These are phyloP conservation scores for Lodderomyces theae DNA, from an alignment of 1,139 yeast species.

Conservation along the genomic window DNA sequence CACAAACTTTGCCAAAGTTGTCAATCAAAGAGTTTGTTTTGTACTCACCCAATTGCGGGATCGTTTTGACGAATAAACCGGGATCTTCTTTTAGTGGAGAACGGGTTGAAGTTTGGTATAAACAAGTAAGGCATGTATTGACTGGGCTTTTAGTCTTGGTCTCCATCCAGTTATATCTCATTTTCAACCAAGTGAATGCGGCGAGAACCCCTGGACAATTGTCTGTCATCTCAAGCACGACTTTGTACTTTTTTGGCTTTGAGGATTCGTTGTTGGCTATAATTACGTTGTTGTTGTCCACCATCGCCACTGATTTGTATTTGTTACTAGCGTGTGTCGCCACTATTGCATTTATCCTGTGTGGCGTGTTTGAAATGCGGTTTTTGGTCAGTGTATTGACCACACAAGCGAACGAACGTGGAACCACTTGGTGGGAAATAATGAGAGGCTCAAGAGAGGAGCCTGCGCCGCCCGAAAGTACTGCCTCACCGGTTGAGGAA, in stretches of 20 bases:
- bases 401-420: constrained; percentile 73
- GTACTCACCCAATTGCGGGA: constrained; percentile 89
- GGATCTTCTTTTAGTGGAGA: constrained; percentile 48
- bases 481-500: constrained; percentile 7
- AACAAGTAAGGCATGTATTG: constrained; percentile 43
- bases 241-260: constrained; percentile 60
- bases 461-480: neutral
- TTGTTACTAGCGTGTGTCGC: constrained; percentile 69
- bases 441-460: constrained; percentile 39
- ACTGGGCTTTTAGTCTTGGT: constrained; percentile 48
- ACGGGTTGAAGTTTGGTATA: constrained; percentile 49
- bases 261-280: constrained; percentile 74
- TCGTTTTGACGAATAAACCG: constrained; percentile 41
- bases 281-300: constrained; percentile 57
- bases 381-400: constrained; percentile 68
- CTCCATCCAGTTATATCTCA: constrained; percentile 28
- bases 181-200: constrained; percentile 60
- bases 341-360: constrained; percentile 64
- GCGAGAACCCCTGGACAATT: constrained; percentile 80
- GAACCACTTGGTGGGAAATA: constrained; percentile 62
- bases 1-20: constrained; percentile 51
- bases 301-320: constrained; percentile 54
- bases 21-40: constrained; percentile 53
- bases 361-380: constrained; percentile 65
- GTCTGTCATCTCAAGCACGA: constrained; percentile 32